Percentiles rank a stretch among this genome's conserved stretches.
phyloP scores from a whole-genome alignment of 352 stramenopile genomes.

The Peronospora tabacina region DNA sequence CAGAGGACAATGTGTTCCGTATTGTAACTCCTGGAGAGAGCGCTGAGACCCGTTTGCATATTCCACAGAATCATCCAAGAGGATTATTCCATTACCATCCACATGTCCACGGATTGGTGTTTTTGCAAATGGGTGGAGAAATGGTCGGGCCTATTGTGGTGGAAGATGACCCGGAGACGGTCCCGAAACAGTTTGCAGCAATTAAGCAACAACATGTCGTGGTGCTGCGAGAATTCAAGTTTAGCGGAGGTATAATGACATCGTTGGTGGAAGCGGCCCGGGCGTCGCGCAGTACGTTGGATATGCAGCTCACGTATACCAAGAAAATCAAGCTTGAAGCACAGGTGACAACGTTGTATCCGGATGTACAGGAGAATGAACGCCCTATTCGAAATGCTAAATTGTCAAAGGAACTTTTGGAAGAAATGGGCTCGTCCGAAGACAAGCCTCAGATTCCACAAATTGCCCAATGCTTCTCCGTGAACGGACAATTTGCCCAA shows the following conservation, averaged over 20 bases:
- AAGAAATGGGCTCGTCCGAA: conserved; percentile 21
- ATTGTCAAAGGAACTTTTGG: conserved; percentile 24
- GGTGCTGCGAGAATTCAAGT: conserved; percentile 55
- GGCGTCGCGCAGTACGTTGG: conserved; percentile 42
- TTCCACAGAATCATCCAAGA: conserved; percentile 55
- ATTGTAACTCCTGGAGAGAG: conserved; percentile 42
- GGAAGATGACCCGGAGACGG: conserved; percentile 41
- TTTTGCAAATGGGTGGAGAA: conserved; percentile 64
- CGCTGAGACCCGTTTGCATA: conserved; percentile 39
- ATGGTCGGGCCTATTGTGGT: conserved; percentile 63
- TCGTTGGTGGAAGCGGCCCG: conserved; percentile 42
- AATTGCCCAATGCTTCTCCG: conserved; percentile 49
- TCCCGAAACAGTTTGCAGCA: conserved; percentile 36
- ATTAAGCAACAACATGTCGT: conserved; percentile 43
- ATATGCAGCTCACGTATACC: conserved; percentile 44
- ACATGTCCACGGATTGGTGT: conserved; percentile 70
- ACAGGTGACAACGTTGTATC: conserved; percentile 34
- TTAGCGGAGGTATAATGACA: conserved; percentile 45
- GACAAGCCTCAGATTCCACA: conserved; percentile 22
- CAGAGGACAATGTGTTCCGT: conserved; percentile 75
- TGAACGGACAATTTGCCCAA: conserved; percentile 69
- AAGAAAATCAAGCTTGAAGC: conserved; percentile 32
- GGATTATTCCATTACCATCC: conserved; percentile 83
- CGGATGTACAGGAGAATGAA: conserved; percentile 32
- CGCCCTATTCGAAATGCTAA: conserved; percentile 21